Conservation (phyloP, 2,329 filamentous ascomycete species). For the Colletotrichum lentis region DNA sequence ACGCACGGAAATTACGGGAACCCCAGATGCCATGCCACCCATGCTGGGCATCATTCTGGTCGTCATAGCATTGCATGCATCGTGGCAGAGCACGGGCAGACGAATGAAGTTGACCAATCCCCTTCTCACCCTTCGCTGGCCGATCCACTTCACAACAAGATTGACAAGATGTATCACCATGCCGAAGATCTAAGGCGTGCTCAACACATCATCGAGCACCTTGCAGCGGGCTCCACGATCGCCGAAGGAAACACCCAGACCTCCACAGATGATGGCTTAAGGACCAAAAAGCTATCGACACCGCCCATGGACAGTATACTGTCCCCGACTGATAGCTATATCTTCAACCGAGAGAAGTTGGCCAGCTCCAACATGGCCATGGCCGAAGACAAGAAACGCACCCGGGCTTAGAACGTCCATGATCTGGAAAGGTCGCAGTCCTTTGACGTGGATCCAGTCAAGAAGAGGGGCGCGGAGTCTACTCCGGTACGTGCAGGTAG, state of each 20-base stretch:
- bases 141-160: slow-evolving; percentile 41
- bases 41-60: slow-evolving; percentile 42
- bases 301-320: background rate
- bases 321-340: background rate
- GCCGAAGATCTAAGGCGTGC: slow-evolving; percentile 47
- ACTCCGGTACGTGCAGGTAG: background rate
- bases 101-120: slow-evolving; percentile 4
- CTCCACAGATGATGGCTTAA: background rate
- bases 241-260: background rate
- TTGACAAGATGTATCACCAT: slow-evolving; percentile 47
- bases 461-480: slow-evolving; percentile 15
- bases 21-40: slow-evolving; percentile 42
- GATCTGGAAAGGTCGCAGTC: slow-evolving; percentile 23
- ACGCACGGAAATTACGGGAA: slow-evolving; percentile 43
- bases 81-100: slow-evolving; percentile 34
- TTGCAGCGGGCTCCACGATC: slow-evolving; percentile 41
- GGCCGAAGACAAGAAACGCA: background rate
- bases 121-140: slow-evolving; percentile 12
- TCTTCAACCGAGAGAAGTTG: background rate
- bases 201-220: slow-evolving; percentile 48
- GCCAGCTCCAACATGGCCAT: slow-evolving; percentile 17
- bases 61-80: slow-evolving; percentile 48
- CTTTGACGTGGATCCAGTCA: slow-evolving; percentile 26
- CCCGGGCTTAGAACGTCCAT: background rate
- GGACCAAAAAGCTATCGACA: too few species aligned